Conservation (phyloP, 108 stramenopile species). For the Fistulifera pelliculosa region DNA sequence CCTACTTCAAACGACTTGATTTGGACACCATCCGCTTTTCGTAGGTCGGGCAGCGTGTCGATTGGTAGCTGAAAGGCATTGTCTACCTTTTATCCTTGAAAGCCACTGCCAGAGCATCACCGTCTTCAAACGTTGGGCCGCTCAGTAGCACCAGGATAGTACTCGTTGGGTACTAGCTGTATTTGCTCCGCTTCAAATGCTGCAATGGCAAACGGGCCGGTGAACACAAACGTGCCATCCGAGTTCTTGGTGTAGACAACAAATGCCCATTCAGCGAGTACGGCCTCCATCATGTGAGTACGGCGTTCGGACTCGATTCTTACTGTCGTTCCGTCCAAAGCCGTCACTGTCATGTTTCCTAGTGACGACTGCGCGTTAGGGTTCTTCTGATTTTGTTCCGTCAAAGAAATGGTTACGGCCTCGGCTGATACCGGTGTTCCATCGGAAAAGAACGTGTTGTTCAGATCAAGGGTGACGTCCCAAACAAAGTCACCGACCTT, state of each 20-base stretch:
- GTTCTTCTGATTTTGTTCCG: too few relatives aligned
- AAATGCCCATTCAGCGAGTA: too few relatives aligned
- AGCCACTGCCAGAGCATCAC: conserved; percentile 5
- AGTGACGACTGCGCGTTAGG: too few relatives aligned
- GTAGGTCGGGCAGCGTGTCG: conserved; percentile 4
- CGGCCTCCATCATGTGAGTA: too few relatives aligned
- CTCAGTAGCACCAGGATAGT: neutral
- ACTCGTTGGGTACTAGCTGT: conserved; percentile 8
- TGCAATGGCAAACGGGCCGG: conserved; percentile 11
- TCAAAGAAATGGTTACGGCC: too few relatives aligned
- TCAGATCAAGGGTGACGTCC: neutral
- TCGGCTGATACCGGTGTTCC: neutral
- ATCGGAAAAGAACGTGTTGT: conserved; percentile 9
- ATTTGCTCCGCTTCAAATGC: neutral
- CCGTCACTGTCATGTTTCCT: too few relatives aligned
- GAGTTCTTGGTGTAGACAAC: neutral
- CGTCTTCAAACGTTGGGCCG: conserved; percentile 3
- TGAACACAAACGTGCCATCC: conserved; percentile 6
- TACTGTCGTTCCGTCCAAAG: too few relatives aligned
- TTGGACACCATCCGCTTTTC: neutral
- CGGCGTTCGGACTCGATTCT: too few relatives aligned
- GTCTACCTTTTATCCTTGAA: conserved; percentile 6
- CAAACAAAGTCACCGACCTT: conserved; percentile 5
- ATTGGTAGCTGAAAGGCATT: conserved; percentile 10
- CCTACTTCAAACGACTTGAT: conserved; percentile 10